phyloP scores from a whole-genome alignment of 73 alveolate species.

The Paraurostyla sp. region DNA sequence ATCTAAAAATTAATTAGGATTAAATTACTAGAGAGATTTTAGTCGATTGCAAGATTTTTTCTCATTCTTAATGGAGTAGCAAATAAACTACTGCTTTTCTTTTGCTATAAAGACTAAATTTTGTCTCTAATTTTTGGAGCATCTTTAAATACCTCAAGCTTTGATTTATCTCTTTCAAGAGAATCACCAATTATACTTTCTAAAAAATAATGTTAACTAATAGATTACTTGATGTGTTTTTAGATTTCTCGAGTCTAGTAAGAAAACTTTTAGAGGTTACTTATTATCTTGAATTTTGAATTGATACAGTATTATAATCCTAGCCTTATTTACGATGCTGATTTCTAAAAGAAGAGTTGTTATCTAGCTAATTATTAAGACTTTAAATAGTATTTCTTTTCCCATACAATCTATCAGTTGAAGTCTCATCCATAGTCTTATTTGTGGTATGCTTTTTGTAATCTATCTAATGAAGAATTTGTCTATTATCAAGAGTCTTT shows the following conservation, averaged over 20 bases:
- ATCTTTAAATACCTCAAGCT: not conserved
- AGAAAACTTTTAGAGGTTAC: not conserved
- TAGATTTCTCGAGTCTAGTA: not conserved
- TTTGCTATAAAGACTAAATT: not conserved
- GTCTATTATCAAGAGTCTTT: not conserved
- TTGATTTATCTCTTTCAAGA: slow-evolving; percentile 18
- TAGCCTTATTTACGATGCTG: not conserved
- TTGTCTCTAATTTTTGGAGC: slow-evolving; percentile 54
- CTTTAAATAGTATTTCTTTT: no score
- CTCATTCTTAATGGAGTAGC: slow-evolving; percentile 54
- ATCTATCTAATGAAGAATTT: not conserved
- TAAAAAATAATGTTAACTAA: not conserved
- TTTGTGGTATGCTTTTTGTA: not conserved
- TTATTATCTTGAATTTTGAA: not conserved
- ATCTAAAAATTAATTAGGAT: not conserved
- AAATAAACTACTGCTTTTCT: not conserved
- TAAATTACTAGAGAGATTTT: slow-evolving; percentile 7
- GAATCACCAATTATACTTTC: slow-evolving; percentile 6
- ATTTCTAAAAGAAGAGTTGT: no score
- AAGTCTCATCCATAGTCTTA: not conserved
- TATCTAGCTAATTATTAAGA: no score
- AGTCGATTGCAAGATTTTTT: slow-evolving; percentile 20
- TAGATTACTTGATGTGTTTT: slow-evolving; percentile 37
- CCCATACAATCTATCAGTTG: not conserved
- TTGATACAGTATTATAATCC: not conserved